Evolutionary conservation across 345 rosid species (phyloP).

Genomic region (Litchi chinensis): DNA sequence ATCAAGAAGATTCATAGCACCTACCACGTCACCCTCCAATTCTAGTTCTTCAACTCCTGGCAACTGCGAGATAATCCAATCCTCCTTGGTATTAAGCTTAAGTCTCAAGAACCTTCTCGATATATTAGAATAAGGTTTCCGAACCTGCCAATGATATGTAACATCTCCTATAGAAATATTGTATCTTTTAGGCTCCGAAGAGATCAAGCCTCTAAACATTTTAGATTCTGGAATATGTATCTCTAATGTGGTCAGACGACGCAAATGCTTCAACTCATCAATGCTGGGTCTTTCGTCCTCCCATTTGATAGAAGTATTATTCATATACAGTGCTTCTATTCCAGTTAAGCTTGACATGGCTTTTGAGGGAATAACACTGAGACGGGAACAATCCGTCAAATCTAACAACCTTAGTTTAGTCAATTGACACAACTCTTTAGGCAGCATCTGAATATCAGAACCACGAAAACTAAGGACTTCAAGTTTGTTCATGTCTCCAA

Average conservation of each 20-base stretch:
- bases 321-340: conserved; percentile 27
- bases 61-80: not conserved
- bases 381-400: conserved; percentile 10
- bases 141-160: too few species aligned
- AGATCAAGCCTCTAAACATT: not conserved
- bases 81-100: not conserved
- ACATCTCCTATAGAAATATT: conserved; percentile 9
- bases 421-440: conserved; percentile 4
- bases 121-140: too few species aligned
- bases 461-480: conserved; percentile 21
- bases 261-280: conserved; percentile 15
- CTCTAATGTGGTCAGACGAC: conserved; percentile 4
- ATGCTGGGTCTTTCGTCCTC: conserved; percentile 12
- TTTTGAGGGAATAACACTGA: conserved; percentile 16
- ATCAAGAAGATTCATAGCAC: not conserved
- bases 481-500: conserved; percentile 20
- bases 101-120: not conserved
- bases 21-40: conserved; percentile 1
- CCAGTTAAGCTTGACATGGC: conserved; percentile 12
- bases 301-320: conserved; percentile 8
- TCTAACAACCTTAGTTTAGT: conserved; percentile 20
- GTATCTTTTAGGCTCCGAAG: conserved; percentile 9
- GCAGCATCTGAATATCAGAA: conserved; percentile 15
- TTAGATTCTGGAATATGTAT: conserved; percentile 13
- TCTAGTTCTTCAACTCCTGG: not conserved